Evolutionary conservation across 345 rosid genomes (phyloP).

Genomic region (Pistacia atlantica): DNA sequence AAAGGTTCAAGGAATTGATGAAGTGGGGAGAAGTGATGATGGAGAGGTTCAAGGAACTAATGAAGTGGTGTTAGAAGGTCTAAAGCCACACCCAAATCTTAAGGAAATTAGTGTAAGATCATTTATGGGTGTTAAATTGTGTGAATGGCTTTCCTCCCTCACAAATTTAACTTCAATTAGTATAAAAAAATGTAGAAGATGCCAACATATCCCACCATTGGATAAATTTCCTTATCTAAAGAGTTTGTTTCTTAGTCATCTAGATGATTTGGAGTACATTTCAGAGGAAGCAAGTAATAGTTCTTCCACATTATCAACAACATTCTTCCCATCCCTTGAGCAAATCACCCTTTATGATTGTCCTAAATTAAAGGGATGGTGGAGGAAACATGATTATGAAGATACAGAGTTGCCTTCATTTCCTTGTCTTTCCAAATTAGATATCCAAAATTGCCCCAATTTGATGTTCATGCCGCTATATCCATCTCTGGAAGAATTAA

Average conservation of each 20-base stretch:
- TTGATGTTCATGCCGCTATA: slow-evolving; percentile 7
- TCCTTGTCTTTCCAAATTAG: neutral
- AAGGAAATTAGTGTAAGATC: neutral
- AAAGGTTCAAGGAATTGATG: too few relatives aligned
- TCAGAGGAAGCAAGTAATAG: neutral
- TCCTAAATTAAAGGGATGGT: slow-evolving; percentile 10
- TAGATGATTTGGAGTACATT: neutral
- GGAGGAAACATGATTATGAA: neutral
- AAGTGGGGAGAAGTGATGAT: too few relatives aligned
- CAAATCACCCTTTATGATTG: neutral
- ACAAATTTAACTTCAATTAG: neutral
- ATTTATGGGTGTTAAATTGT: neutral
- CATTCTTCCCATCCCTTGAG: slow-evolving; percentile 6
- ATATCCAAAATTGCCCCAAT: neutral
- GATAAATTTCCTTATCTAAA: neutral
- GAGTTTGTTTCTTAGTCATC: neutral
- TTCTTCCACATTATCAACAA: too few relatives aligned
- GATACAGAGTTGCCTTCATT: neutral
- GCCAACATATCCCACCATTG: neutral
- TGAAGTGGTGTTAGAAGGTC: neutral
- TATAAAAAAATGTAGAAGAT: neutral
- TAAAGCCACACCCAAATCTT: neutral
- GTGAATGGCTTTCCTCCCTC: neutral
- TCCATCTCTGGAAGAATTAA: neutral
- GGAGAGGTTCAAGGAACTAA: neutral